Conservation (phyloP, 768 basidiomycete genomes). For the Rhodotorula paludigena region DNA sequence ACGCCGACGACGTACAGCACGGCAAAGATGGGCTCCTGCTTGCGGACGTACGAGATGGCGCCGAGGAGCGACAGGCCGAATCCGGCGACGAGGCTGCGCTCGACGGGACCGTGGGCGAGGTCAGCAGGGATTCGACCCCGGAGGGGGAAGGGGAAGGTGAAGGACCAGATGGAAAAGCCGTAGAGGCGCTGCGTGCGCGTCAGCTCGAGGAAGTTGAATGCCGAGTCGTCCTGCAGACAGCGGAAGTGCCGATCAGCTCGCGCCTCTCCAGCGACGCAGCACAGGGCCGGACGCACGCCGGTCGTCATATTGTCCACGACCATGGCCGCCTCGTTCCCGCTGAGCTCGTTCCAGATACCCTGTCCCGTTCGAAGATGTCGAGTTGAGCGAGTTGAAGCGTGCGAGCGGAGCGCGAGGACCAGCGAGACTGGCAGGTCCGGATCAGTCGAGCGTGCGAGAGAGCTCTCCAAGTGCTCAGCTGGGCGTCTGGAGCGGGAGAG, state of each 20-base stretch:
- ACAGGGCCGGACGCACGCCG: neutral
- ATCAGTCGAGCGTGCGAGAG: no score
- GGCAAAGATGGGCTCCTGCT: conserved; percentile 30
- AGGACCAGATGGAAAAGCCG: conserved; percentile 29
- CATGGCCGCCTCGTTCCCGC: conserved; percentile 23
- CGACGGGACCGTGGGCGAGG: no score
- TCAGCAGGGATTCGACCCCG: neutral
- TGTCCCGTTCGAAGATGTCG: neutral
- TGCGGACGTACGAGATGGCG: conserved; percentile 28
- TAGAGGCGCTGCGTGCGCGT: conserved; percentile 32
- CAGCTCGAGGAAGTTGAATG: conserved; percentile 34
- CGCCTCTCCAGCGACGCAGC: neutral
- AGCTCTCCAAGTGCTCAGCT: no score
- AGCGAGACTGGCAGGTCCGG: neutral
- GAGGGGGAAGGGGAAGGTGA: neutral
- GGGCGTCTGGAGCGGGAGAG: no score
- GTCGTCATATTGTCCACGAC: conserved; percentile 29
- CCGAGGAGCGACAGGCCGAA: conserved; percentile 32
- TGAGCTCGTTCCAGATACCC: conserved; percentile 24
- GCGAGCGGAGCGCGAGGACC: neutral
- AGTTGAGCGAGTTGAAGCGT: neutral
- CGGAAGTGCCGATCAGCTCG: neutral
- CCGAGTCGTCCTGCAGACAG: conserved; percentile 17
- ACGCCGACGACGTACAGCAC: conserved; percentile 31
- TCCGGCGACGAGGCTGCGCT: conserved; percentile 26